A percentile compares a stretch with the other conserved stretches of the same genome.
Evolutionary conservation across 2,329 filamentous ascomycete genomes (phyloP).

Genomic region (Talaromyces albobiverticillius): DNA sequence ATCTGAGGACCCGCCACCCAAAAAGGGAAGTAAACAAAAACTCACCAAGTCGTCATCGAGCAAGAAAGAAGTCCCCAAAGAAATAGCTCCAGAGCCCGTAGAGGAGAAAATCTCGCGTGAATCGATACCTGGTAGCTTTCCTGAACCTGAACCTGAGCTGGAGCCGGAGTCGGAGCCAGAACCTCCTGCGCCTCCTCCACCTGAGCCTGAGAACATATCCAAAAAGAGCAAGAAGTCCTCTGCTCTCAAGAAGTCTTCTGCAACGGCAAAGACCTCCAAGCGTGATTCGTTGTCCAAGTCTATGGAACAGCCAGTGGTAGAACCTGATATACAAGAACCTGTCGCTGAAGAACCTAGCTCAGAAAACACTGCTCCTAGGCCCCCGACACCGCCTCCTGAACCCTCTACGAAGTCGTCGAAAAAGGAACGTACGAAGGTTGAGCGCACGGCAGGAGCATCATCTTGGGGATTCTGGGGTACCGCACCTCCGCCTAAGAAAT

Average conservation of each 20-base stretch:
- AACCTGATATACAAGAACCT: conserved; percentile 17
- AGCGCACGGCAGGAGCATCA: conserved; percentile 62
- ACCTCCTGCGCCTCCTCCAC: conserved; percentile 31
- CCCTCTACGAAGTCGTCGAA: conserved; percentile 60
- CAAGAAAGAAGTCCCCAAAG: conserved; percentile 41
- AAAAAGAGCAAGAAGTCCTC: conserved; percentile 30
- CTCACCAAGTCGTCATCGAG: conserved; percentile 27
- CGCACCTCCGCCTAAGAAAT: conserved; percentile 46
- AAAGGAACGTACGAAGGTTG: conserved; percentile 75
- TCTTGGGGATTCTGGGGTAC: conserved; percentile 76
- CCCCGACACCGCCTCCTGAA: conserved; percentile 49
- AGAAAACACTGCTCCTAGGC: conserved; percentile 22
- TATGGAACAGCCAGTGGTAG: conserved; percentile 10
- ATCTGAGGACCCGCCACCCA: conserved; percentile 17
- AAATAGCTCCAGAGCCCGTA: conserved; percentile 20
- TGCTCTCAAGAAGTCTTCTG: conserved; percentile 22
- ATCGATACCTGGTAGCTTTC: conserved; percentile 56
- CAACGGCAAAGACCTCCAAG: conserved; percentile 18
- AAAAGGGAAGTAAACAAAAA: conserved; percentile 24
- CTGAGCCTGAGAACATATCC: conserved; percentile 42
- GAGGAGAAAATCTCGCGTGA: conserved; percentile 26
- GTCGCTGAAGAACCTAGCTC: conserved; percentile 22
- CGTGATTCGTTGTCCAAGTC: conserved; percentile 20
- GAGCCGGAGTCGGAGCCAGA: conserved; percentile 34
- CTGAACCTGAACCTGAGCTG: conserved; percentile 37